Evolutionary conservation across 495 filamentous ascomycete species (phyloP).

Genomic region (Cenococcum geophilum): DNA sequence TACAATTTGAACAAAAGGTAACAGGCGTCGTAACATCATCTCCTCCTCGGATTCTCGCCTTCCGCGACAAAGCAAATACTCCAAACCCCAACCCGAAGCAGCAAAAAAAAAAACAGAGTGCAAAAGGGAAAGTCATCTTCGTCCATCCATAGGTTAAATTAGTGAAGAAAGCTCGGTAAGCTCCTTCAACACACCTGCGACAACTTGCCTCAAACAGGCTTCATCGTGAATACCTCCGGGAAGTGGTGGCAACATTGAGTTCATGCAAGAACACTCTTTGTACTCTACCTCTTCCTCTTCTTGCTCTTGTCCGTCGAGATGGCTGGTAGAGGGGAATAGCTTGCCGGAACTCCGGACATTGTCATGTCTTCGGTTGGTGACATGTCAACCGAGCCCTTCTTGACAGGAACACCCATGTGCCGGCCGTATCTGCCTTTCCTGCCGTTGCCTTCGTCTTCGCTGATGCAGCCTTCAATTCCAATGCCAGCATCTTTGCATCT

Average conservation of each 20-base stretch:
- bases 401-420: constrained; percentile 91
- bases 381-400: constrained; percentile 52
- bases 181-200: not conserved
- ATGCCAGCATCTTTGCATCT: constrained; percentile 95
- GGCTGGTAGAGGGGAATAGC: constrained; percentile 6
- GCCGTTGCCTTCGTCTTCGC: constrained; percentile 93
- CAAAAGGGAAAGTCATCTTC: not conserved
- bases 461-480: constrained; percentile 83
- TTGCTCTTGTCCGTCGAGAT: constrained; percentile 55
- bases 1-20: constrained; percentile 7
- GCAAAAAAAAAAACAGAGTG: constrained; percentile 1
- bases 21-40: constrained; percentile 1
- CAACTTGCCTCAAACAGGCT: no score
- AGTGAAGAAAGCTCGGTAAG: not conserved
- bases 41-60: not conserved
- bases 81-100: not conserved
- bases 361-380: constrained; percentile 29
- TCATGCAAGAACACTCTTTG: not conserved
- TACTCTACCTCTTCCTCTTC: constrained; percentile 61
- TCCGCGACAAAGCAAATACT: constrained; percentile 5
- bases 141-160: not conserved
- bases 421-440: constrained; percentile 93
- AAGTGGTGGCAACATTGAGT: not conserved
- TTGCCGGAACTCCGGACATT: constrained; percentile 26
- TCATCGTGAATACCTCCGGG: no score